Conservation (phyloP, 2,329 filamentous ascomycete species). For the Westerdykella aurantiaca region DNA sequence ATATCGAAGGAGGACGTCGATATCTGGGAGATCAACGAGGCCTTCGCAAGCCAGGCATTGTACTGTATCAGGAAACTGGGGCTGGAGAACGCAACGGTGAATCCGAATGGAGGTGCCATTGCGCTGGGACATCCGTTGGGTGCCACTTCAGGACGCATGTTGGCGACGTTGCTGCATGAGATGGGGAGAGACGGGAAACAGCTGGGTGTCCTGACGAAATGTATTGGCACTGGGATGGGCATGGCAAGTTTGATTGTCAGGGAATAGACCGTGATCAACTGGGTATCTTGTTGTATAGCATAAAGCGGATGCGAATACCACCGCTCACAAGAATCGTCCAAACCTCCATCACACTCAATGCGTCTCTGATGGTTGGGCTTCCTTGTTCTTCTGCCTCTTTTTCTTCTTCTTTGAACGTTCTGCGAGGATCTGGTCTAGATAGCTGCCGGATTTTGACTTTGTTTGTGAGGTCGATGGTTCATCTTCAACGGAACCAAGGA, state of each 20-base stretch:
- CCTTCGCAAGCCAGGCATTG: constrained; percentile 58
- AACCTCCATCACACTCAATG: no score
- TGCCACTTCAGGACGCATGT: constrained; percentile 77
- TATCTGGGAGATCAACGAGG: constrained; percentile 92
- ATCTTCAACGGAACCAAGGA: not conserved
- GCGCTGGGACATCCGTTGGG: constrained; percentile 90
- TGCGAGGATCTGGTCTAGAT: constrained; percentile 50
- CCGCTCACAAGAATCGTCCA: no score
- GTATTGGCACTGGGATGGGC: constrained; percentile 52
- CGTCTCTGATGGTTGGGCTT: no score
- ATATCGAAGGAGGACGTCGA: constrained; percentile 64
- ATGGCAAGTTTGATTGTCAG: constrained; percentile 49
- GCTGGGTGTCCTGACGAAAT: constrained; percentile 87
- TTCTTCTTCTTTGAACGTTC: constrained; percentile 48
- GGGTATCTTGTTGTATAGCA: no score
- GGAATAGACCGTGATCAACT: constrained; percentile 28
- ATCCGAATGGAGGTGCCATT: constrained; percentile 89
- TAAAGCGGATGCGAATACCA: no score
- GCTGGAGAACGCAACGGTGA: constrained; percentile 66
- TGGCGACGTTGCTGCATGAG: constrained; percentile 67
- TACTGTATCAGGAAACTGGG: constrained; percentile 69
- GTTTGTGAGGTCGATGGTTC: not conserved
- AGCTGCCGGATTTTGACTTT: constrained; percentile 42
- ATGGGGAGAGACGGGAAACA: constrained; percentile 62
- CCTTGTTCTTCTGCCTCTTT: constrained; percentile 10